Evolutionary conservation across 2,329 filamentous ascomycete species (phyloP).

Genomic region (Harringtonia lauricola): DNA sequence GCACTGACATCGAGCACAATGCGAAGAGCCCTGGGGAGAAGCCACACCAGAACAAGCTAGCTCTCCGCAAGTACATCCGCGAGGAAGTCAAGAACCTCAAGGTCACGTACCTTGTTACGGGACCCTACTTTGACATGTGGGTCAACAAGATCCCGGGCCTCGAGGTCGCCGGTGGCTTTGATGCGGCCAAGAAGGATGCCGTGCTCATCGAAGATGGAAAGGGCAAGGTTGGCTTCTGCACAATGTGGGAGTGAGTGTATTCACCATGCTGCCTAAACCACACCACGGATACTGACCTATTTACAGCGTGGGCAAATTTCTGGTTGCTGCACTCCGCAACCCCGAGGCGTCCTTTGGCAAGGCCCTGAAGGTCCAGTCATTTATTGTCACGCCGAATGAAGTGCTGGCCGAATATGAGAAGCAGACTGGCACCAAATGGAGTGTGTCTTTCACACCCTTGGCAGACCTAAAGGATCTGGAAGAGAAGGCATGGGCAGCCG

Average conservation of each 20-base stretch:
- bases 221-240: slow-evolving; percentile 54
- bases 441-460: slow-evolving; percentile 39
- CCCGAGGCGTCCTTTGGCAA: slow-evolving; percentile 41
- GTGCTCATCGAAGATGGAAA: slow-evolving; percentile 51
- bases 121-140: slow-evolving; percentile 57
- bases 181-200: slow-evolving; percentile 44
- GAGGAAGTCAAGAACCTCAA: slow-evolving; percentile 41
- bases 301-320: slow-evolving; percentile 46
- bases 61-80: slow-evolving; percentile 50
- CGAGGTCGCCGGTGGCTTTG: slow-evolving; percentile 42
- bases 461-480: slow-evolving; percentile 45
- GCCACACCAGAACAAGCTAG: slow-evolving; percentile 60
- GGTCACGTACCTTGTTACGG: slow-evolving; percentile 59
- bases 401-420: slow-evolving; percentile 58
- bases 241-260: slow-evolving; percentile 52
- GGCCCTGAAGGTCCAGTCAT: slow-evolving; percentile 59
- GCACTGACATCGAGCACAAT: slow-evolving; percentile 53
- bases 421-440: slow-evolving; percentile 50
- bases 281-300: neutral
- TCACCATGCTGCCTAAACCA: neutral
- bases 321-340: slow-evolving; percentile 50
- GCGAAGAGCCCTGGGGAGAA: slow-evolving; percentile 46
- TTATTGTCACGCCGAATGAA: slow-evolving; percentile 50
- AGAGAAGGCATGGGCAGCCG: slow-evolving; percentile 43
- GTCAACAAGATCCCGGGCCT: slow-evolving; percentile 28